Conservation (phyloP, 2,329 filamentous ascomycete genomes). For the Immersiporthe knoxdaviesiana region DNA sequence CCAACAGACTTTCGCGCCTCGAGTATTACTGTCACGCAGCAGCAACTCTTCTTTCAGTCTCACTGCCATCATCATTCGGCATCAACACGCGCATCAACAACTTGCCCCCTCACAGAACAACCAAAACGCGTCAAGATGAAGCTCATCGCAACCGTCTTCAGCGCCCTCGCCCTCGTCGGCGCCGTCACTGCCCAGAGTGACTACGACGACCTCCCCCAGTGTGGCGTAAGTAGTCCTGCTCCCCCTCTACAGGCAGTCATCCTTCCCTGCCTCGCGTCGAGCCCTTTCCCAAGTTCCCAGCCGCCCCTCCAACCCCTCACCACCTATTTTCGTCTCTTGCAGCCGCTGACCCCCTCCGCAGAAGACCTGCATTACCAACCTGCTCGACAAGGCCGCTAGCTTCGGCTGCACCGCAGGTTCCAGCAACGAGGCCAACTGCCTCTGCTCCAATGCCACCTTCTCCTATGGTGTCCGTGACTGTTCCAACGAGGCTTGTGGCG, state of each 20-base stretch:
- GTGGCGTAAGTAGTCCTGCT: slow-evolving; percentile 52
- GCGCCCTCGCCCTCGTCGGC: slow-evolving; percentile 46
- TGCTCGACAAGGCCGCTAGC: slow-evolving; percentile 49
- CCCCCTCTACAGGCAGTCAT: not conserved
- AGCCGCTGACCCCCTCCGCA: slow-evolving; percentile 34
- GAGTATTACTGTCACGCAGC: slow-evolving; percentile 26
- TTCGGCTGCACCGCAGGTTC: slow-evolving; percentile 47
- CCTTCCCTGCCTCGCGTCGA: slow-evolving; percentile 23
- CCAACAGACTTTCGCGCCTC: slow-evolving; percentile 18
- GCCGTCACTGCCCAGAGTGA: slow-evolving; percentile 46
- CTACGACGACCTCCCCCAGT: slow-evolving; percentile 48
- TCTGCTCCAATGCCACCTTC: slow-evolving; percentile 53
- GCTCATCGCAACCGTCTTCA: slow-evolving; percentile 45
- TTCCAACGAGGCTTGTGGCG: slow-evolving; percentile 47
- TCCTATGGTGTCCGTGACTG: slow-evolving; percentile 56
- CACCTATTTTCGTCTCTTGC: not conserved
- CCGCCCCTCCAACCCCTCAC: not conserved
- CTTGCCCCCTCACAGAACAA: not conserved
- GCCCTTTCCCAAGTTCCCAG: slow-evolving; percentile 11
- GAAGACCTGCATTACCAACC: slow-evolving; percentile 55
- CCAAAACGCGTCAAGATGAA: slow-evolving; percentile 52
- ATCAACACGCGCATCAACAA: slow-evolving; percentile 22
- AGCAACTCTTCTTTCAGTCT: slow-evolving; percentile 17
- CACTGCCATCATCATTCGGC: slow-evolving; percentile 19
- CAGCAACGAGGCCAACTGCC: slow-evolving; percentile 46